Evolutionary conservation across 768 basidiomycete genomes (phyloP).

Genomic region (Rhodotorula paludigena): DNA sequence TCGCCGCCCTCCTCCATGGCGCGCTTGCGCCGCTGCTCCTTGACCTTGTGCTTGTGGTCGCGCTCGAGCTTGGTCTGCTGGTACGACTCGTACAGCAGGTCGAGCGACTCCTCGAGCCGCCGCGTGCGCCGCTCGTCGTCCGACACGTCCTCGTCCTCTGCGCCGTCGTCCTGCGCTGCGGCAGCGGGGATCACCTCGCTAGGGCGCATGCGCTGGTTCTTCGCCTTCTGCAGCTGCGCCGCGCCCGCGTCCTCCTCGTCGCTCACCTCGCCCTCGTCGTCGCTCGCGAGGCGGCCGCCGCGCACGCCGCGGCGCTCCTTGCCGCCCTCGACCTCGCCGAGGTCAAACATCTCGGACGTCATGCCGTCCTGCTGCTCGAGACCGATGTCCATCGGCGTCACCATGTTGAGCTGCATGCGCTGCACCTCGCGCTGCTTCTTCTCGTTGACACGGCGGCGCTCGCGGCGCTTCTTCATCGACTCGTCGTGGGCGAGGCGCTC

Average conservation of each 20-base stretch:
- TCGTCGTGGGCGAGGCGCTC: constrained; percentile 75
- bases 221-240: constrained; percentile 9
- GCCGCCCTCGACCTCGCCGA: constrained; percentile 59
- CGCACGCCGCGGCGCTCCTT: constrained; percentile 47
- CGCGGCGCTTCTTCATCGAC: constrained; percentile 66
- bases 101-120: constrained; percentile 75
- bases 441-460: constrained; percentile 80
- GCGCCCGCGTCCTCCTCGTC: constrained; percentile 49
- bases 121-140: constrained; percentile 62
- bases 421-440: constrained; percentile 78
- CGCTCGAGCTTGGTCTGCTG: constrained; percentile 70
- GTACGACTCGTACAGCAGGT: constrained; percentile 82
- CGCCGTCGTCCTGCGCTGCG: constrained; percentile 51
- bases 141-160: constrained; percentile 55
- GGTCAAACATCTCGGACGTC: constrained; percentile 82
- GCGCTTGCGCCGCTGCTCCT: constrained; percentile 69
- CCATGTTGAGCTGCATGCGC: constrained; percentile 95
- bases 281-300: constrained; percentile 47
- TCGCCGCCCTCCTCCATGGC: constrained; percentile 58
- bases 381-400: constrained; percentile 92
- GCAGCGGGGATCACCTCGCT: constrained; percentile 9
- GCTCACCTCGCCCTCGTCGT: constrained; percentile 51
- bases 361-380: constrained; percentile 72
- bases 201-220: not conserved
- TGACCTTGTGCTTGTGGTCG: constrained; percentile 80